A percentile compares a stretch with the other conserved stretches of the same genome.
Conservation (phyloP, 805 yeast species). For the Wickerhamiella nectarea region DNA sequence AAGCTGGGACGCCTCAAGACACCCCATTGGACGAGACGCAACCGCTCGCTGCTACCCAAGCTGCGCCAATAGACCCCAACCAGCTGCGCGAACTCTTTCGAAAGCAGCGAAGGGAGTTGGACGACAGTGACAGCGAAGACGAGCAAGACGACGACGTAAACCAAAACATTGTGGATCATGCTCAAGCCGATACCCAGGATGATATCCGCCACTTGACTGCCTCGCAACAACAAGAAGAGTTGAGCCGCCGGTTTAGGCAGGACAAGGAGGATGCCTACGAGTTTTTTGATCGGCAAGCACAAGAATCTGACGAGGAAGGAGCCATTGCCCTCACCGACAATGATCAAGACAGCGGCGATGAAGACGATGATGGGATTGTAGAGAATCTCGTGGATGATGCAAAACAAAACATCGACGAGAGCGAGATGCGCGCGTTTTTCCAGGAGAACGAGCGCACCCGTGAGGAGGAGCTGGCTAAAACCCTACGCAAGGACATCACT, state of each 20-base stretch:
- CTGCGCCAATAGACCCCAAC: not conserved
- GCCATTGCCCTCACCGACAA: not conserved
- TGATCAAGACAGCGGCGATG: conserved; percentile 7
- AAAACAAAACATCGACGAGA: conserved; percentile 1
- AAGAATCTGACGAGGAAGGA: conserved; percentile 10
- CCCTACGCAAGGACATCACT: conserved; percentile 1
- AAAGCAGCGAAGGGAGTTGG: not conserved
- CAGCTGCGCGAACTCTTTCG: not conserved
- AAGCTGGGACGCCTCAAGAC: not conserved
- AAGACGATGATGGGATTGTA: conserved; percentile 9
- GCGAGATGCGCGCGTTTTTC: not conserved
- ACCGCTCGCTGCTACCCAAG: not conserved
- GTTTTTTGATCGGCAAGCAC: conserved; percentile 5
- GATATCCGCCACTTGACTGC: not conserved
- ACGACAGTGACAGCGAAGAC: conserved; percentile 1
- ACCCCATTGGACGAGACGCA: not conserved
- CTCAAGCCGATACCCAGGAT: not conserved
- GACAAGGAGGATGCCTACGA: not conserved
- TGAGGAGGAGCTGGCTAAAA: conserved; percentile 4
- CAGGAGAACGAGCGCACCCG: conserved; percentile 2
- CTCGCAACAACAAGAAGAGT: conserved; percentile 3
- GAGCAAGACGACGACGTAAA: not conserved
- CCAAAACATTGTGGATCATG: not conserved
- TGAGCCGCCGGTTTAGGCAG: conserved; percentile 1
- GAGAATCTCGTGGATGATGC: conserved; percentile 8